Evolutionary conservation across 2,329 filamentous ascomycete species (phyloP), one percentile per base, ranked within the genome.

Genomic region (Elsinoe perseae): DNA sequence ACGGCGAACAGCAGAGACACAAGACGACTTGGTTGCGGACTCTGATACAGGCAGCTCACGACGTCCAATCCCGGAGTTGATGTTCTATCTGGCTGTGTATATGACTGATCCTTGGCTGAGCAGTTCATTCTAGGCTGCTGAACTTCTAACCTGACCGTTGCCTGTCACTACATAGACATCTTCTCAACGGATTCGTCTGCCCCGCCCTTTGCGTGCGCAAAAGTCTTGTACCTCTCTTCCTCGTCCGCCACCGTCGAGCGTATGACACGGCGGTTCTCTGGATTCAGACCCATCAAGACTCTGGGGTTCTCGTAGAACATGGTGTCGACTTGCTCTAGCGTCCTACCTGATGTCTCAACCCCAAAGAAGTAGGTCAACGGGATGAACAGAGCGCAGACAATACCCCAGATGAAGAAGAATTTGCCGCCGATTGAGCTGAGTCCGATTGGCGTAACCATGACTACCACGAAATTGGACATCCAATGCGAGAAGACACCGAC

Each of bases 381-480:
- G 0, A 79, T 65, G 57, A 78, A 79, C 1, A 61, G 62, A 16
- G 75, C 77, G 65, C 79, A 80, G 61, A 79, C 73, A 16, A 75
- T 72, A 2, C 77, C 76, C 67, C 79, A 83, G 61, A 81, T 73
- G 50, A 80, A 72, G 69, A 76, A 82, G 52, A 76, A 81, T 57
- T 73, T 74, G 72, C 77, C 81, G 1, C 60, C 59, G 18, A 67
- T 70, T 30, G 54, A 58, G 38, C 62, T 56, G 34, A 67, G 58
- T 23, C 64, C 65, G 18, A 64, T 62, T 2, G 62, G 63, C 14
- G 58, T 60, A 44, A 64, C 61, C 58, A 64, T 61, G 18, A 69
- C 60, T 21, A 68, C 71, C 48, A 77, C 61, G 36, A 74, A 76
- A 54, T 74, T 76, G 58, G 69, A 73, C 9, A 75, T 72, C 76